Evolutionary conservation across 306 rosid genomes (phyloP).

Genomic region (Datisca glomerata): DNA sequence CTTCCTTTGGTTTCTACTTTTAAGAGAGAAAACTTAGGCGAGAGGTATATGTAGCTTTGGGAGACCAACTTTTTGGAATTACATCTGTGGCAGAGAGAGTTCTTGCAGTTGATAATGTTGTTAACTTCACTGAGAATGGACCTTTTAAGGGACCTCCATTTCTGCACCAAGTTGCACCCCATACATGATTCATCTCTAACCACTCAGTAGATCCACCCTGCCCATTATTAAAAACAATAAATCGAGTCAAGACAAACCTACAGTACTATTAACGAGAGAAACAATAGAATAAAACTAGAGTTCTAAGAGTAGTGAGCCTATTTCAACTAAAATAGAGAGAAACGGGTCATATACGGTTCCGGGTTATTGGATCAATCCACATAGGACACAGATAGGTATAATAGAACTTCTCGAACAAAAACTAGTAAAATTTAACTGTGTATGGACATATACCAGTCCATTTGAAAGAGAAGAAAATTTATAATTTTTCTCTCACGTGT

Average conservation of each 20-base stretch:
- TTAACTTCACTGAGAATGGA: conserved; percentile 79
- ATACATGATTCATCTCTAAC: conserved; percentile 64
- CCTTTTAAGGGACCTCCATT: conserved; percentile 56
- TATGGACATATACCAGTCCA: too few relatives aligned
- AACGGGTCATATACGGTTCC: too few relatives aligned
- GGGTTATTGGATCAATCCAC: too few relatives aligned
- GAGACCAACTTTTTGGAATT: conserved; percentile 74
- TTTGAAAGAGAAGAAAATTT: too few relatives aligned
- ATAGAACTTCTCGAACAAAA: too few relatives aligned
- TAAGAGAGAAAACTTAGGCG: conserved; percentile 42
- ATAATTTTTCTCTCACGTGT: too few relatives aligned
- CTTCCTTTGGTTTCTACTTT: not conserved
- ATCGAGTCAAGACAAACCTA: not conserved
- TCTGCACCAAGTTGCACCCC: conserved; percentile 91
- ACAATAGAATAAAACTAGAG: too few relatives aligned
- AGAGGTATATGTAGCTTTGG: conserved; percentile 68
- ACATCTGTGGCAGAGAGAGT: conserved; percentile 55
- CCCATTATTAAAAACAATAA: not conserved
- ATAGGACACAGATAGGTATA: too few relatives aligned
- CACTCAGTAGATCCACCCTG: conserved; percentile 73
- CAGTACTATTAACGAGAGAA: too few relatives aligned
- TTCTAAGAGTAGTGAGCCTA: too few relatives aligned
- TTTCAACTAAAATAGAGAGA: too few relatives aligned
- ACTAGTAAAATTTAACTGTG: too few relatives aligned
- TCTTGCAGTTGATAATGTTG: conserved; percentile 45